These are phyloP conservation scores for Coemansia sp. DNA, from an alignment of 192 early-diverging fungal genomes.

Conservation along the genomic window DNA sequence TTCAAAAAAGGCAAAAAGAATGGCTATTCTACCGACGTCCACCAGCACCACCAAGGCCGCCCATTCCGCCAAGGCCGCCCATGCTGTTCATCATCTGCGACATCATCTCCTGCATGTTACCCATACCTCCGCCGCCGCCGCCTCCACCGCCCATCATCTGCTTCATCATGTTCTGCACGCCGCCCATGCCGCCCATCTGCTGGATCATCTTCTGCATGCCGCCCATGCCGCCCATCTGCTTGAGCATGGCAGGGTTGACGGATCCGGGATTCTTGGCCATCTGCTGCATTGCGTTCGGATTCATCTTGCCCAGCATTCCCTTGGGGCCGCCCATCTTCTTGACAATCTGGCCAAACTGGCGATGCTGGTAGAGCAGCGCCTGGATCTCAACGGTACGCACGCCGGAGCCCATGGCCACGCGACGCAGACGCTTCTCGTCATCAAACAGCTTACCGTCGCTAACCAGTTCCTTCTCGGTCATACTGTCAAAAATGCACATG, in stretches of 20 bases:
- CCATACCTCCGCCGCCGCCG: conserved; percentile 58
- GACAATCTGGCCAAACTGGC: conserved; percentile 80
- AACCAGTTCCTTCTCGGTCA: conserved; percentile 87
- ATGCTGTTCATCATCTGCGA: conserved; percentile 61
- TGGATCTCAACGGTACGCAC: conserved; percentile 81
- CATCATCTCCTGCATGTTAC: conserved; percentile 77
- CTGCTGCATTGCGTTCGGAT: conserved; percentile 58
- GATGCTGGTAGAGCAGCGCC: conserved; percentile 75
- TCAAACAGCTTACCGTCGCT: conserved; percentile 84
- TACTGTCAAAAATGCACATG: conserved; percentile 94
- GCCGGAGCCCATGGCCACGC: conserved; percentile 86
- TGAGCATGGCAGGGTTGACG: conserved; percentile 67
- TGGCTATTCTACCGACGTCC: conserved; percentile 26
- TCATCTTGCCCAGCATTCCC: conserved; percentile 73
- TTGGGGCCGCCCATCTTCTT: conserved; percentile 93
- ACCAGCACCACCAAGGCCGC: conserved; percentile 14
- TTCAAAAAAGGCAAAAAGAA: no score
- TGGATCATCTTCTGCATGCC: conserved; percentile 57
- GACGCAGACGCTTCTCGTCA: conserved; percentile 69
- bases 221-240: conserved; percentile 73
- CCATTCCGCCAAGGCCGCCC: conserved; percentile 35
- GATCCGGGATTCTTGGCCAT: conserved; percentile 69
- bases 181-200: conserved; percentile 57
- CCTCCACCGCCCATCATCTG: conserved; percentile 67
- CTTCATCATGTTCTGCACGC: conserved; percentile 64